Evolutionary conservation across 225 moss, liverwort and hornwort genomes (phyloP), one percentile per base, ranked within the genome.

Genomic region (Anthoceros angustus): DNA sequence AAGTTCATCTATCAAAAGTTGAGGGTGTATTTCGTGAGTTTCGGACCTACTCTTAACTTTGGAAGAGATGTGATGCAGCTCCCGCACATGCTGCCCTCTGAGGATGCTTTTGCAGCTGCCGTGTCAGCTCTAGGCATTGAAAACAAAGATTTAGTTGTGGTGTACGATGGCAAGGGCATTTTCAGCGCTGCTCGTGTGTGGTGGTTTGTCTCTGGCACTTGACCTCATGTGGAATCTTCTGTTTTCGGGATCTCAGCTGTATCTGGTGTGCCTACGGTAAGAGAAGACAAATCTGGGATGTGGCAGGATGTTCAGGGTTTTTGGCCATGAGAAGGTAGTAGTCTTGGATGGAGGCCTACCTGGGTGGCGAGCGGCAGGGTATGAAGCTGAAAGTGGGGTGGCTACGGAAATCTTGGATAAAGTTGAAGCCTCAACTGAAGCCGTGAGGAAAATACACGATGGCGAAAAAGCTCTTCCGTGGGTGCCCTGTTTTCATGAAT

Each of bases 131-230:
- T 98, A 64, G 98, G 92, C 67, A 79, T 98, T 65, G 69, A 72
- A 43, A 92, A 92, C 67, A 73, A 86, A 21, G 79, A 83, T 71
- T 67, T 67, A 72, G 70, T 98, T 42, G 77, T 92, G 70, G 83
- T 92, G 40, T 92, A 98, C 50, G 98, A 98, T 72, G 76, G 86
- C 42, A 87, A 89, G 72, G 98, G 98, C 39, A 83, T 98, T 50
- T 98, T 98, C 74, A 98, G 92, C 74, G 92, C 89, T 79, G 82
- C 92, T 65, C 78, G 98, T 75, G 98, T 78, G 63, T 98, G 98
- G 98, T 98, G 98, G 98, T 95, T 79, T 67, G 79, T 38, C 62
- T 20, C 71, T 68, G 24, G 48, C 64, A 42, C 69, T 48, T 64
- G 7, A 12, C 12, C 18, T 26, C 61, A 40, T 0, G 12, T 23